These are phyloP conservation scores for Plasmodium adleri DNA, from an alignment of 169 alveolate genomes.

Conservation along the genomic window DNA sequence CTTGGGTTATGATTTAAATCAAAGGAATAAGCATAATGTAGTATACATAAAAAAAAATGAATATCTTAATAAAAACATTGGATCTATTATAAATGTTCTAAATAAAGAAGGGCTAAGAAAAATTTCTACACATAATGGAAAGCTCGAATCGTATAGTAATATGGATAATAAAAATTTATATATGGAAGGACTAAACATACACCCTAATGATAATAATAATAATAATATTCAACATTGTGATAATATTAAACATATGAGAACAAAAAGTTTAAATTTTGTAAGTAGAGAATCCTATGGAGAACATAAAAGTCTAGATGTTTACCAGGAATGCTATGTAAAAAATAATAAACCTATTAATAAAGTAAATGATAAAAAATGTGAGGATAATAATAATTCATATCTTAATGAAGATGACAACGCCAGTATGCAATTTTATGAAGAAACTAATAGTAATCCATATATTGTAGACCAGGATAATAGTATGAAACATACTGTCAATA, in stretches of 20 bases:
- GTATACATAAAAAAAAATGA: background rate
- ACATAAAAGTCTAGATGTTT: background rate
- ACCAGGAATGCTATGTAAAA: slow-evolving; percentile 36
- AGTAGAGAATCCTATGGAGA: background rate
- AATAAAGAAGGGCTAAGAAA: slow-evolving; percentile 31
- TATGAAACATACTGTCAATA: background rate
- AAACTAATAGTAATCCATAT: no score
- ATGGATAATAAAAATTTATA: no score
- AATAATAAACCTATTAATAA: background rate
- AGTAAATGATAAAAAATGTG: slow-evolving; percentile 5
- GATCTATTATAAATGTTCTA: background rate
- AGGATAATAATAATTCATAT: background rate
- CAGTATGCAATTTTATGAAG: no score
- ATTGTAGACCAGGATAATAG: background rate
- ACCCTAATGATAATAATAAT: background rate
- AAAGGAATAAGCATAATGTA: background rate
- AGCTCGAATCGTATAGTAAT: no score
- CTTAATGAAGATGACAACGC: no score
- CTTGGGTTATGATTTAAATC: background rate
- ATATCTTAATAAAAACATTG: slow-evolving; percentile 13
- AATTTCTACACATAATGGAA: slow-evolving; percentile 1
- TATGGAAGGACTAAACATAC: background rate
- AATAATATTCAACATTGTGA: background rate
- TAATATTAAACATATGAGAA: background rate
- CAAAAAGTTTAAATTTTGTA: slow-evolving; percentile 24